phyloP scores from a whole-genome alignment of 495 filamentous ascomycete genomes.

The Tuber calosporum region DNA sequence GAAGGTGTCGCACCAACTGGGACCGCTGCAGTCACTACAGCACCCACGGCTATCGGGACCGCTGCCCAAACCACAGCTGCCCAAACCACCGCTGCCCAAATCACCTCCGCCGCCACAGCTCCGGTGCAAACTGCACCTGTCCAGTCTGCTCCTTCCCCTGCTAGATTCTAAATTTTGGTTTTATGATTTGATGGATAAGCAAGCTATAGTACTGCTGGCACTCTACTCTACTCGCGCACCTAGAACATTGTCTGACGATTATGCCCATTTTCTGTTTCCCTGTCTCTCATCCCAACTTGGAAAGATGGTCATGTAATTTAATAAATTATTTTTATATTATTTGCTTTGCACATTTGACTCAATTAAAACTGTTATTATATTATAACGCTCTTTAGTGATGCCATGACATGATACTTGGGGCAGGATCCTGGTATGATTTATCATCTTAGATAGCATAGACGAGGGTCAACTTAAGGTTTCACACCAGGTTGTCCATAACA shows the following conservation, averaged over 20 bases:
- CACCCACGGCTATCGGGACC: slow-evolving; percentile 31
- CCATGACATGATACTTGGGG: not conserved
- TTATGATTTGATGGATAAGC: not conserved
- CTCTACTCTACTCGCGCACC: not conserved
- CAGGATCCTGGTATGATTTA: not conserved
- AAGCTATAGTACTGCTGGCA: not conserved
- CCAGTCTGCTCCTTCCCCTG: slow-evolving; percentile 25
- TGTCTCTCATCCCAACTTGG: not conserved
- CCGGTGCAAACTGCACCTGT: slow-evolving; percentile 7
- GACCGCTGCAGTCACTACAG: slow-evolving; percentile 12
- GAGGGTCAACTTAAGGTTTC: not conserved
- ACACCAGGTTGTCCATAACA: not conserved
- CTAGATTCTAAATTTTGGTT: not conserved
- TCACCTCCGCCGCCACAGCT: slow-evolving; percentile 6
- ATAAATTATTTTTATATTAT: slow-evolving; percentile 2
- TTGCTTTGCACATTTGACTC: not conserved
- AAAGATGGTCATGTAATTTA: not conserved
- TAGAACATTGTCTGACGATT: not conserved
- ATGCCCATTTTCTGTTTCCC: not conserved
- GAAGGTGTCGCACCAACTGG: not conserved
- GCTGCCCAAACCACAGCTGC: slow-evolving; percentile 22
- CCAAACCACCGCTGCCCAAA: slow-evolving; percentile 24
- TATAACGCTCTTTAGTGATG: not conserved
- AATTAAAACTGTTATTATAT: not conserved
- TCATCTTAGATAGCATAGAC: not conserved